Evolutionary conservation across 192 early-diverging fungal species (phyloP), one percentile per base, ranked within the genome.

Genomic region (Mortierella claussenii): DNA sequence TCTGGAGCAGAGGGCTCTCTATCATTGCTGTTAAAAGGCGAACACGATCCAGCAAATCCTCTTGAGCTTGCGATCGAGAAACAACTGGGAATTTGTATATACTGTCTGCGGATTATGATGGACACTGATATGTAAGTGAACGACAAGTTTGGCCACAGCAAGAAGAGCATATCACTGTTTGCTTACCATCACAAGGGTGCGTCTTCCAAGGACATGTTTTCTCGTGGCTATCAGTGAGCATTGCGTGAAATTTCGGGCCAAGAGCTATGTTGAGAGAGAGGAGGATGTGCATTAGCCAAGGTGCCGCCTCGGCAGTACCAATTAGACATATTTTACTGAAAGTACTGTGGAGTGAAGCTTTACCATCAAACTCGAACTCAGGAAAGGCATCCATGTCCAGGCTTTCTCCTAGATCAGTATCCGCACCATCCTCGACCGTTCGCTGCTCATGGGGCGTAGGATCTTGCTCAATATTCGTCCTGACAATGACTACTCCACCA

Each of bases 51-150:
- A 61, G 8, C 4, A 76, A 21, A 7, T 76, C 73, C 13, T 54
- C 34, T 24, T 28, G 15, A 1, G 73, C 73, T 9, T 64, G 64
- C 4, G 65, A 76, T 10, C 50, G 46, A 1, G 73, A 67, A 7
- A 66, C n/a, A 10, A 67, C 65, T 0, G 73, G 73, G 12, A 76
- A 67, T 27, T 67, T 76, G 42, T 76, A 76, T 4, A 76, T 67
- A 23, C 45, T 67, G 37, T 62, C 73, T 76, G 60, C 30, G 18
- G 12, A 26, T 31, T 26, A 44, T 26, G 40, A 7, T 43, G 12
- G 4, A n/a, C n/a, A n/a, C n/a, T n/a, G n/a, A n/a, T n/a, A n/a
- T n/a, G n/a, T n/a, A n/a, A n/a, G n/a, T n/a, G n/a, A n/a, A n/a
- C n/a, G n/a, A n/a, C n/a, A n/a, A n/a, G n/a, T n/a, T n/a, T n/a